Base-by-base conservation (phyloP, 495 filamentous ascomycete genomes). In the Articulospora tetracladia region DNA sequence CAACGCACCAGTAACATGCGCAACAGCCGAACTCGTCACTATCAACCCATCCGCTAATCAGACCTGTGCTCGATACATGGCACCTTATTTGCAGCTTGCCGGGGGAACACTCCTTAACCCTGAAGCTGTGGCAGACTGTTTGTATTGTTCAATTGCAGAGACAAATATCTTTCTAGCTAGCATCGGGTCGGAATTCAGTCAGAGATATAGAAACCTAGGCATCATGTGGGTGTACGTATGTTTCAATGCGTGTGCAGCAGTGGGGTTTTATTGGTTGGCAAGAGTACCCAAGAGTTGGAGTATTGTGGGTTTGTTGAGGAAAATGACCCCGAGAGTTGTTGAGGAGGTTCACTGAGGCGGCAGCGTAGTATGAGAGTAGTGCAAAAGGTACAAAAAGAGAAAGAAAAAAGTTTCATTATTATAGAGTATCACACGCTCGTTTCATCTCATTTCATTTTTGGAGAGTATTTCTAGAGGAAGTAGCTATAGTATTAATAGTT, bases 131-230 rank as follows among this genome's bases (percentile, higher is more conserved):
- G 4, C 11, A 44, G 66, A 81, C 34, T 94, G 89, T 70, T 54
- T 69, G 4, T 85, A 79, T 61, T 94, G 90, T 75, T 34, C 77
- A 7, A 62, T 87, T 26, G 67, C 57, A 0, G 69, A 76, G n/a
- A 87, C 88, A 2, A 85, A 93, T 62, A 70, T 73, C 12, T 93
- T 84, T 70, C 72, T 93, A 23, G 69, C 60, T 0, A 17, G 54
- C 2, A 62, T 85, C 7, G 70, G 70, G 22, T 77, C 83, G 11
- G 36, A 73, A 15, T 89, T 81, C 32, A 55, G 61, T 6, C 75
- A 93, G 71, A 76, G 83, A 39, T 93, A 88, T 89, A 79, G 92
- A 46, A 91, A 96, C 73, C 78, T 91, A 25, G 91, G 89, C 48
- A 89, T 96, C 59, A 66, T 96, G 46, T 68, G 89, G 30, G 88